Conservation (phyloP, 495 filamentous ascomycete species). For the Penicillium waksmanii region DNA sequence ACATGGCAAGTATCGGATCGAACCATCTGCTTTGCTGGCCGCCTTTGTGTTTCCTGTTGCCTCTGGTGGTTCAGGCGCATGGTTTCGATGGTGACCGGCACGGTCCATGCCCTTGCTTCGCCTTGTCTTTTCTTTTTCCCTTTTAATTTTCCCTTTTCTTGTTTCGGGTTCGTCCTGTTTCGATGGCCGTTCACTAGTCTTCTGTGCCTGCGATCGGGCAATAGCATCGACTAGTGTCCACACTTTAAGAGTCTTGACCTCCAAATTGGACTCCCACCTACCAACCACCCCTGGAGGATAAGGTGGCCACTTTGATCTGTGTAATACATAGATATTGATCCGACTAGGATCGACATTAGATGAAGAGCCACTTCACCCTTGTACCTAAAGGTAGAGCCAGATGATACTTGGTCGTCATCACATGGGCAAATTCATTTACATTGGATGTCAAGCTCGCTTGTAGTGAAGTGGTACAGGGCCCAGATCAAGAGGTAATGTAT, state of each 20-base stretch:
- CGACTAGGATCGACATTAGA: not conserved
- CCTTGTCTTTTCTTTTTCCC: not conserved
- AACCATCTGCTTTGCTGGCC: not conserved
- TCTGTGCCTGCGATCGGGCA: not conserved
- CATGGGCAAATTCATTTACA: not conserved
- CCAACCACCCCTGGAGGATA: not conserved
- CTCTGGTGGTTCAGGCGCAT: not conserved
- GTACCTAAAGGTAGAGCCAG: not conserved
- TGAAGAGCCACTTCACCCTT: not conserved
- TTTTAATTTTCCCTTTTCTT: slow-evolving; percentile 11
- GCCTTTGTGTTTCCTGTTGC: not conserved
- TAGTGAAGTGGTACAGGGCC: slow-evolving; percentile 15
- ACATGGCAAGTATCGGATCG: not conserved
- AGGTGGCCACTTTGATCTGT: not conserved
- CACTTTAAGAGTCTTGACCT: not conserved
- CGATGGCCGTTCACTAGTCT: not conserved
- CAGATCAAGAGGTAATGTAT: not conserved
- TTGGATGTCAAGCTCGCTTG: slow-evolving; percentile 1
- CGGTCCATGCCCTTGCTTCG: slow-evolving; percentile 17
- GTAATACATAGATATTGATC: not conserved
- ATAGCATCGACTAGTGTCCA: not conserved
- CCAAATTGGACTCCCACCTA: not conserved
- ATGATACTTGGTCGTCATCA: not conserved
- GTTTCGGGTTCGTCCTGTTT: not conserved
- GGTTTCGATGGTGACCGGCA: slow-evolving; percentile 21